Base-by-base conservation (phyloP, 1,139 yeast species). In the Pichiaceae sp. region DNA sequence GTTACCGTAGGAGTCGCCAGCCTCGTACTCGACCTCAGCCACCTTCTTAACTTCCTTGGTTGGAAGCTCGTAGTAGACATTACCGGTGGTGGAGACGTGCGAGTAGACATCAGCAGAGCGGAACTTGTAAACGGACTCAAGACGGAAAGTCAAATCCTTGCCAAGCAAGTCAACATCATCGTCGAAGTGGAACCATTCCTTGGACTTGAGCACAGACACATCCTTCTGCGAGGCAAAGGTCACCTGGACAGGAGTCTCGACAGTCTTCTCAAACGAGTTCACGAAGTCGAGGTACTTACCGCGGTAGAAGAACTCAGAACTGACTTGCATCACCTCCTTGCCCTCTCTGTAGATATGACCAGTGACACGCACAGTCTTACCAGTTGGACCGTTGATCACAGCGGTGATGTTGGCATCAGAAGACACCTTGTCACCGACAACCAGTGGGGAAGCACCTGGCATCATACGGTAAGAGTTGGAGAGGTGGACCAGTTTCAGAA, bases 171-270 rank as follows among this genome's bases (percentile, higher is more conserved):
- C 91, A 46, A 78, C 63, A 34, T 75, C 78, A 43, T 71, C 63
- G 49, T 81, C 84, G 54, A 82, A 70, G 57, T 85, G 89, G 78
- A 93, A 89, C 98, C 99, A 91, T 65, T 91, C 97, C 72, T 93
- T 91, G 18, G 97, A 86, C 56, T 78, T 78, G 62, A 91, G 73
- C 41, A 91, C 86, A 40, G 98, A 96, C 52, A 89, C 81, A 55
- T 91, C 98, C 70, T 86, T 89, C 36, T 86, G 70, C 37, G 89
- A 64, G 45, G 71, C 70, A 57, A 91, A 69, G 31, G 72, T 62
- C 44, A 91, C 70, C 66, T 89, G 83, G 56, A 81, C 83, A 41
- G 96, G 95, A 44, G 89, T 78, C 66, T 91, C 98, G 42, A 76
- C 70, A 46, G 75, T 76, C 64, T 84, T 84, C 65, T 85, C 83